These are phyloP conservation scores for Porcisia deanei DNA, from an alignment of 208 protist genomes.

Conservation along the genomic window DNA sequence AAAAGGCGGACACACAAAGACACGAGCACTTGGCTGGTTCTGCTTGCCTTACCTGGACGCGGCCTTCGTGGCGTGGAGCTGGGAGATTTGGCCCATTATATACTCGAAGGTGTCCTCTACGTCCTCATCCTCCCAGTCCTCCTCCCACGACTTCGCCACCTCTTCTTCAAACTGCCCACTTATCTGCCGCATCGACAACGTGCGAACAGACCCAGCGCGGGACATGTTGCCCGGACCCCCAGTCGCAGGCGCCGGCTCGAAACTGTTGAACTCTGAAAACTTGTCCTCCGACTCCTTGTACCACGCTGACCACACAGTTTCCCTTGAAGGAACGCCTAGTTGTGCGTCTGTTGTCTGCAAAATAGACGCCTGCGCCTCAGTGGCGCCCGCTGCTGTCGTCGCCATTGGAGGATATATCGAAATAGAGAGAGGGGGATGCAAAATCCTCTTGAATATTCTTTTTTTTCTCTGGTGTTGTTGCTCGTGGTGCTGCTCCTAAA, in stretches of 20 bases:
- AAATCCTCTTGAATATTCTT: too few species aligned
- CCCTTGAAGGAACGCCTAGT: constrained; percentile 53
- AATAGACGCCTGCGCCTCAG: constrained; percentile 29
- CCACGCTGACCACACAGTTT: constrained; percentile 84
- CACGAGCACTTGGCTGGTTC: neutral
- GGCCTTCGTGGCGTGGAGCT: constrained; percentile 49
- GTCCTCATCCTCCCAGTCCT: constrained; percentile 94
- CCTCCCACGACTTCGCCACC: constrained; percentile 88
- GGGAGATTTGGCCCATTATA: constrained; percentile 83
- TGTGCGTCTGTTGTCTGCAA: constrained; percentile 63
- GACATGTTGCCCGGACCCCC: constrained; percentile 29
- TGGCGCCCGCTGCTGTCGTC: constrained; percentile 10
- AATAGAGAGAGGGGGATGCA: too few species aligned
- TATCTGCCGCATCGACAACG: constrained; percentile 82
- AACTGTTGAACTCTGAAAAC: constrained; percentile 87
- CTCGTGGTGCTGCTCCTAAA: neutral
- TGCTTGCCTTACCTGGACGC: constrained; percentile 28
- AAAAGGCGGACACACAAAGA: neutral
- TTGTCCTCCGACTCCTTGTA: constrained; percentile 80
- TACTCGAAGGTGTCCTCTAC: constrained; percentile 90
- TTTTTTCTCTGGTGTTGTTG: neutral
- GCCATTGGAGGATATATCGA: constrained; percentile 1
- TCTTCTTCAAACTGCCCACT: constrained; percentile 91
- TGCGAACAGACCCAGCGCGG: constrained; percentile 62
- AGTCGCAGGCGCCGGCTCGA: constrained; percentile 36